A percentile compares a stretch with the other conserved stretches of the same genome.
phyloP scores from a whole-genome alignment of 2,329 filamentous ascomycete species.

The Aaosphaeria arxii region DNA sequence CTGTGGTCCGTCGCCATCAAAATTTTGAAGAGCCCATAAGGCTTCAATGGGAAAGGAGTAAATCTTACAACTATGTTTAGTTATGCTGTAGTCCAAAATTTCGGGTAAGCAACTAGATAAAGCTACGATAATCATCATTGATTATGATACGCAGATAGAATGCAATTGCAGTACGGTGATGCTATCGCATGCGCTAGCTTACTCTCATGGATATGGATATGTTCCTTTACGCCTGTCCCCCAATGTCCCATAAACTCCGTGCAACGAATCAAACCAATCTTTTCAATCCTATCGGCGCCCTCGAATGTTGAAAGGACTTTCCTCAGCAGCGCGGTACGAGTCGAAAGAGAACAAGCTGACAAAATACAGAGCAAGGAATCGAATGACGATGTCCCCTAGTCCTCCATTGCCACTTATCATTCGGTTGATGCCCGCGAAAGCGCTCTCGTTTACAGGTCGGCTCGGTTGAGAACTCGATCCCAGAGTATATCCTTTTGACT shows the following conservation, averaged over 20 bases:
- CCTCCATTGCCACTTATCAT: slow-evolving; percentile 32
- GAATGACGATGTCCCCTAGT: slow-evolving; percentile 37
- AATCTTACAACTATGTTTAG: not conserved
- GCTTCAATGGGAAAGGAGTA: not conserved
- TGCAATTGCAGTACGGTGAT: not conserved
- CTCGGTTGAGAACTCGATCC: slow-evolving; percentile 29
- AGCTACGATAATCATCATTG: not conserved
- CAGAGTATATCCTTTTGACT: slow-evolving; percentile 43
- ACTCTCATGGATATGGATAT: too few species aligned
- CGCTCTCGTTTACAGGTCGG: slow-evolving; percentile 18
- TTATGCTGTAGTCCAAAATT: not conserved
- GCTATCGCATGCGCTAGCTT: too few species aligned
- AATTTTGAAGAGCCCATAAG: not conserved
- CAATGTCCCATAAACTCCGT: too few species aligned
- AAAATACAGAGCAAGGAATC: slow-evolving; percentile 48
- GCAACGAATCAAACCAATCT: too few species aligned
- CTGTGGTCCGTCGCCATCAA: not conserved
- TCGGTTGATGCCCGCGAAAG: slow-evolving; percentile 21
- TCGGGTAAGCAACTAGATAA: not conserved
- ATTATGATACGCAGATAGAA: not conserved
- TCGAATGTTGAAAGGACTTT: slow-evolving; percentile 43
- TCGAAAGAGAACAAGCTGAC: slow-evolving; percentile 46
- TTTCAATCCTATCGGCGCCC: slow-evolving; percentile 6
- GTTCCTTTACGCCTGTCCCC: too few species aligned
- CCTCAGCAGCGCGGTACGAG: slow-evolving; percentile 41